Percentiles rank a stretch among this genome's conserved stretches.
phyloP scores from a whole-genome alignment of 1,284 basidiomycete species.

The Hypsizygus ulmarius region DNA sequence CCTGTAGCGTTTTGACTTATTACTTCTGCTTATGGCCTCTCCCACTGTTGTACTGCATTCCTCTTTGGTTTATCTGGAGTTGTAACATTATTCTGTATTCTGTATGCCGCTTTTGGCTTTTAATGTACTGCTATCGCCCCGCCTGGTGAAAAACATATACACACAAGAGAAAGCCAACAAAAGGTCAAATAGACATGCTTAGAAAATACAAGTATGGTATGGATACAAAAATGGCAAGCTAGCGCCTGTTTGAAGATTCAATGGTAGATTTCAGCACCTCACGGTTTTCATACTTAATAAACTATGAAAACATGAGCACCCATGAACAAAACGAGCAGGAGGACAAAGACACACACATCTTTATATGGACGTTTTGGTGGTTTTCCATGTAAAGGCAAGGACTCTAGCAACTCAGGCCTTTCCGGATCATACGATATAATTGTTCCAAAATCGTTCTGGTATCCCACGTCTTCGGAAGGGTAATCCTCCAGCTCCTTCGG shows the following conservation, averaged over 20 bases:
- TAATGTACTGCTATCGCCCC: neutral
- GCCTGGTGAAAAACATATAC: neutral
- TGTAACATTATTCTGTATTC: neutral
- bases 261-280: neutral
- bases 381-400: slow-evolving; percentile 52
- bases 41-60: neutral
- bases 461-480: slow-evolving; percentile 50
- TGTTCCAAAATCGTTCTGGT: slow-evolving; percentile 46
- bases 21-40: too few relatives aligned
- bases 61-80: neutral
- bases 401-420: slow-evolving; percentile 56
- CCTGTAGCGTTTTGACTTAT: too few relatives aligned
- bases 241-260: too few relatives aligned
- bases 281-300: slow-evolving; percentile 2
- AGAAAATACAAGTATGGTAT: too few relatives aligned
- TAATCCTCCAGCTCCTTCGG: slow-evolving; percentile 59
- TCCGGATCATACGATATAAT: slow-evolving; percentile 38
- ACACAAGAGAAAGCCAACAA: too few relatives aligned
- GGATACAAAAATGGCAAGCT: too few relatives aligned
- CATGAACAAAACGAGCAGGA: neutral
- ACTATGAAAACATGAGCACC: slow-evolving; percentile 2
- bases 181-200: too few relatives aligned
- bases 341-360: slow-evolving; percentile 40
- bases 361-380: slow-evolving; percentile 55
- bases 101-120: neutral